Evolutionary conservation across 176 grass and related monocot species (phyloP).

Genomic region (Leersia perrieri): DNA sequence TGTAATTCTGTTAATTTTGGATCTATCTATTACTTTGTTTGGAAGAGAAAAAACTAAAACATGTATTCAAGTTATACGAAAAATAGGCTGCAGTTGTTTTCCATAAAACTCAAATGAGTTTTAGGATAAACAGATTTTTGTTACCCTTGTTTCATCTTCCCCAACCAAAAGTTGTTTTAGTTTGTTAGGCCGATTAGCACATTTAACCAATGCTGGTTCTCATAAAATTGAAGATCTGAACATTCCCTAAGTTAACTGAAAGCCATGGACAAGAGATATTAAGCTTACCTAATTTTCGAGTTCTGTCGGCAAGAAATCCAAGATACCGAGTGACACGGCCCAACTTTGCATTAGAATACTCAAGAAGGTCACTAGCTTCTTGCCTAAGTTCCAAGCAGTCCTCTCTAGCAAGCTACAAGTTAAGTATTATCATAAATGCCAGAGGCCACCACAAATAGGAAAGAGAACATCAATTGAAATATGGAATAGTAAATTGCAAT

Average conservation of each 20-base stretch:
- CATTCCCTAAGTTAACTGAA: slow-evolving; percentile 17
- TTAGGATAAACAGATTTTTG: too few relatives aligned
- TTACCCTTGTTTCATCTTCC: too few relatives aligned
- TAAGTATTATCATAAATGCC: slow-evolving; percentile 28
- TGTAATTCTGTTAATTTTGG: too few relatives aligned
- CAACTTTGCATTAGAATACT: slow-evolving; percentile 96
- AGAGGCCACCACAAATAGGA: slow-evolving; percentile 19
- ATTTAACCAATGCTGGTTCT: too few relatives aligned
- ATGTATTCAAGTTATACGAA: too few relatives aligned
- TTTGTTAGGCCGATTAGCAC: too few relatives aligned
- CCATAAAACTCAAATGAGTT: too few relatives aligned
- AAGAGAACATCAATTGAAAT: slow-evolving; percentile 13
- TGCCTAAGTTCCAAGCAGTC: slow-evolving; percentile 90
- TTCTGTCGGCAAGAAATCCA: slow-evolving; percentile 94
- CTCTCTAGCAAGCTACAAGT: slow-evolving; percentile 72
- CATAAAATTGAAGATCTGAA: too few relatives aligned
- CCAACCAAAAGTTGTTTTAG: too few relatives aligned
- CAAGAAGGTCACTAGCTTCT: slow-evolving; percentile 87
- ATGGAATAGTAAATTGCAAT: background rate
- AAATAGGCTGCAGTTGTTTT: too few relatives aligned
- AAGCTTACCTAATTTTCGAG: slow-evolving; percentile 86
- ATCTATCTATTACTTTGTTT: too few relatives aligned
- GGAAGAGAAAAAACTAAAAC: too few relatives aligned
- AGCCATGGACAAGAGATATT: slow-evolving; percentile 11
- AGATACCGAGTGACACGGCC: slow-evolving; percentile 92